These are phyloP conservation scores for Cryptosporidium sp. DNA, from an alignment of 169 alveolate species.

Conservation along the genomic window DNA sequence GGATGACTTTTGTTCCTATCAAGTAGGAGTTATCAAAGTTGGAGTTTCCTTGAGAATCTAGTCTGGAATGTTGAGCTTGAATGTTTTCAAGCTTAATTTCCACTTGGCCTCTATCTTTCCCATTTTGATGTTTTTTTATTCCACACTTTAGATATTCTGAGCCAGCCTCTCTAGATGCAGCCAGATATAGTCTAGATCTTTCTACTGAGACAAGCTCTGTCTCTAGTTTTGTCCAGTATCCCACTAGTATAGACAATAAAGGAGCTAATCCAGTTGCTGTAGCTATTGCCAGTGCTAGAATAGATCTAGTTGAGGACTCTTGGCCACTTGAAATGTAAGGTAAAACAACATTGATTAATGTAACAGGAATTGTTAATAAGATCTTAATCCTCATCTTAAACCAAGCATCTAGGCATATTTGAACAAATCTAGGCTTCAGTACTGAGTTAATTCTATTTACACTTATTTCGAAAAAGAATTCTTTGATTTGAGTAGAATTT, in stretches of 20 bases:
- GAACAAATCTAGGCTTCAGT: slow-evolving; percentile 43
- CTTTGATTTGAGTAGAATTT: background rate
- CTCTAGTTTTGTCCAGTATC: slow-evolving; percentile 58
- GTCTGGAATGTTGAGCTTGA: slow-evolving; percentile 36
- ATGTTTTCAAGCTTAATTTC: background rate
- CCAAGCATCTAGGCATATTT: slow-evolving; percentile 50
- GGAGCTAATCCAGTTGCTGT: slow-evolving; percentile 37
- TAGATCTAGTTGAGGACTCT: slow-evolving; percentile 35
- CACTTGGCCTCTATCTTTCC: background rate
- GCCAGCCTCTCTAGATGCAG: slow-evolving; percentile 60
- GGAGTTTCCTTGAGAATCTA: slow-evolving; percentile 21
- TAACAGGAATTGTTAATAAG: slow-evolving; percentile 26
- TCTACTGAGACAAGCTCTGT: slow-evolving; percentile 69
- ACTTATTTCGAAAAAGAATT: slow-evolving; percentile 34
- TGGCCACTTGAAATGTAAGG: slow-evolving; percentile 23
- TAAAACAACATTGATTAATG: background rate
- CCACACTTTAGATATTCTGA: background rate
- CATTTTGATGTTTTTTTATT: background rate
- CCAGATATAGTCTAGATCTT: slow-evolving; percentile 44
- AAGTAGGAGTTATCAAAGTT: slow-evolving; percentile 40
- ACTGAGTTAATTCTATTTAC: slow-evolving; percentile 11
- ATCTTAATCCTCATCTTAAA: slow-evolving; percentile 65
- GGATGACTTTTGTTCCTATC: slow-evolving; percentile 31
- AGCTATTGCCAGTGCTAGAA: slow-evolving; percentile 48
- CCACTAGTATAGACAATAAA: slow-evolving; percentile 20